Conservation (phyloP, 73 alveolate genomes). For the Paramecium primaurelia region DNA sequence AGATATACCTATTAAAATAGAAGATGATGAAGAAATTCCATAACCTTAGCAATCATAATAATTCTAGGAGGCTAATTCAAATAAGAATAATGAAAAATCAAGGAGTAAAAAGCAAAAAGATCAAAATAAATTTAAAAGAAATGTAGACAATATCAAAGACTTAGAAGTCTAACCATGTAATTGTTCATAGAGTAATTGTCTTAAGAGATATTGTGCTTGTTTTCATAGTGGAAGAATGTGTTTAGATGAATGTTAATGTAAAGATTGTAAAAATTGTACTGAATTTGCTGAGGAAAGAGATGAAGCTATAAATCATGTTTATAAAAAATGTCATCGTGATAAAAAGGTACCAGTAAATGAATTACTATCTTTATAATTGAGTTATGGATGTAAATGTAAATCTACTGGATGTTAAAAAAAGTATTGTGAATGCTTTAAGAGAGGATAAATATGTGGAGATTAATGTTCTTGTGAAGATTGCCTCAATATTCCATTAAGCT, state of each 20-base stretch:
- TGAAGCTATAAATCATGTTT: slow-evolving; percentile 61
- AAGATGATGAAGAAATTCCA: neutral
- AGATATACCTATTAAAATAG: neutral
- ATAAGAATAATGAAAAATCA: neutral
- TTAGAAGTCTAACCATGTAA: slow-evolving; percentile 6
- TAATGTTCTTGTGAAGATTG: slow-evolving; percentile 71
- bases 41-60: neutral
- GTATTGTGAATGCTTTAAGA: slow-evolving; percentile 77
- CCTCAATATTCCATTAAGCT: slow-evolving; percentile 20
- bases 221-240: slow-evolving; percentile 40
- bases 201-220: slow-evolving; percentile 30
- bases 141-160: neutral
- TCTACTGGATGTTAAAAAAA: slow-evolving; percentile 70
- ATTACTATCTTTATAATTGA: slow-evolving; percentile 49
- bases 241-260: neutral
- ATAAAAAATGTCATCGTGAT: slow-evolving; percentile 70
- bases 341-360: slow-evolving; percentile 64
- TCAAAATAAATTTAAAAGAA: neutral
- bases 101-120: neutral
- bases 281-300: slow-evolving; percentile 3
- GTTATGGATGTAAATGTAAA: slow-evolving; percentile 68
- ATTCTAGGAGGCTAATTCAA: neutral
- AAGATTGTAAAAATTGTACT: neutral
- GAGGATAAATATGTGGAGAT: slow-evolving; percentile 65
- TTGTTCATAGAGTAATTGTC: slow-evolving; percentile 3